Evolutionary conservation across 1,284 basidiomycete species (phyloP).

Genomic region (Ceratobasidium sp.): DNA sequence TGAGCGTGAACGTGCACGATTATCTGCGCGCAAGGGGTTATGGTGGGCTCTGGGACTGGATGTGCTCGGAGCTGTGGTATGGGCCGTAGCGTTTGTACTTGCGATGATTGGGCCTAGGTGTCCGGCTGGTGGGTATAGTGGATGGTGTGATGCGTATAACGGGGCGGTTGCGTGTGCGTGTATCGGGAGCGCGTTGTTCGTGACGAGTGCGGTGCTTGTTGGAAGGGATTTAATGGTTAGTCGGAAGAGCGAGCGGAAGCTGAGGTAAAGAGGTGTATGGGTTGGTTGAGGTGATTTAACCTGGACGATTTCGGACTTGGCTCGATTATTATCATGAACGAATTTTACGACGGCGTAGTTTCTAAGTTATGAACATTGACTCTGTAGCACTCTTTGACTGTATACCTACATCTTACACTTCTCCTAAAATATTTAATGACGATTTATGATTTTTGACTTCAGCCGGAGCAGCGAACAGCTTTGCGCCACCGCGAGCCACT

Average conservation of each 20-base stretch:
- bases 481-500: neutral
- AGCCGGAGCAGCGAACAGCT: too few relatives aligned
- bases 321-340: neutral
- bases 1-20: conserved; percentile 75
- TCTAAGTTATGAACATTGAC: conserved; percentile 7
- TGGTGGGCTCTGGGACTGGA: conserved; percentile 69
- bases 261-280: neutral
- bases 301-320: conserved; percentile 8
- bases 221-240: conserved; percentile 35
- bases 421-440: too few relatives aligned
- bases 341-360: too few relatives aligned
- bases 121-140: conserved; percentile 70
- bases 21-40: conserved; percentile 65
- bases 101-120: conserved; percentile 73
- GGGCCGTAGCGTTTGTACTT: conserved; percentile 71
- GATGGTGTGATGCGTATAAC: conserved; percentile 80
- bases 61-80: conserved; percentile 63
- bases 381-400: neutral
- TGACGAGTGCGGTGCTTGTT: conserved; percentile 23
- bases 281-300: too few relatives aligned
- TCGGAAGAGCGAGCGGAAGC: conserved; percentile 32
- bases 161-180: conserved; percentile 71
- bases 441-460: too few relatives aligned
- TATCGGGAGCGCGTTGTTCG: conserved; percentile 53
- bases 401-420: too few relatives aligned